Conservation (phyloP, 352 stramenopile genomes). For the Phytopythium cucurbitacearum region DNA sequence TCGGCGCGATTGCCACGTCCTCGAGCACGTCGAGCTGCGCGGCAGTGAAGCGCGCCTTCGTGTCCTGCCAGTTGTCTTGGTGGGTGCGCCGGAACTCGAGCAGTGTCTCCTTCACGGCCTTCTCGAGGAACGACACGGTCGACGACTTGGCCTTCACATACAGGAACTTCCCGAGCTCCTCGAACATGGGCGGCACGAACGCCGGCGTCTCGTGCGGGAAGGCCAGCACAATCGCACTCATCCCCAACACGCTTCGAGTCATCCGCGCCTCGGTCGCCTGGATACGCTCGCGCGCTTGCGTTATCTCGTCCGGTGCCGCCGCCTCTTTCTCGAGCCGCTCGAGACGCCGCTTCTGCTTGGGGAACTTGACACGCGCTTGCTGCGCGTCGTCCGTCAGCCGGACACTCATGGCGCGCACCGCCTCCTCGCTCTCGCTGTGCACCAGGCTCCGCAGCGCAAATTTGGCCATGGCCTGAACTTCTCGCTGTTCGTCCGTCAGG, state of each 20-base stretch:
- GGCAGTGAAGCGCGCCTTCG: slow-evolving; percentile 51
- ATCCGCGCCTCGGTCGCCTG: slow-evolving; percentile 48
- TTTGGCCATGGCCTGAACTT: slow-evolving; percentile 81
- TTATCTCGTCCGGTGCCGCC: slow-evolving; percentile 20
- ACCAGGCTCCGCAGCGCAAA: slow-evolving; percentile 62
- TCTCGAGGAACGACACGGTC: slow-evolving; percentile 62
- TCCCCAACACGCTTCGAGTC: slow-evolving; percentile 57
- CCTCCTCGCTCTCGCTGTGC: slow-evolving; percentile 38
- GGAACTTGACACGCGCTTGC: slow-evolving; percentile 44
- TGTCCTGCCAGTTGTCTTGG: slow-evolving; percentile 81
- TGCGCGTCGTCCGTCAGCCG: slow-evolving; percentile 29
- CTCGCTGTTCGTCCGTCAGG: slow-evolving; percentile 63
- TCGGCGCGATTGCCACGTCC: slow-evolving; percentile 70
- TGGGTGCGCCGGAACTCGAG: slow-evolving; percentile 83
- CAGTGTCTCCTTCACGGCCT: slow-evolving; percentile 72
- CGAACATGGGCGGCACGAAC: slow-evolving; percentile 67
- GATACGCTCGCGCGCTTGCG: slow-evolving; percentile 33
- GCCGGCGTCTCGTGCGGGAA: slow-evolving; percentile 71
- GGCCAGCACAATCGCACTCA: slow-evolving; percentile 67
- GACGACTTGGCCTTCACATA: slow-evolving; percentile 57
- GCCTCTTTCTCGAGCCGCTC: slow-evolving; percentile 33
- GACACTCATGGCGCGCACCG: slow-evolving; percentile 33
- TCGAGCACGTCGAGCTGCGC: slow-evolving; percentile 70
- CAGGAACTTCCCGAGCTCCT: slow-evolving; percentile 65
- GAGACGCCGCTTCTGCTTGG: slow-evolving; percentile 55